Conservation (phyloP, 2,329 filamentous ascomycete species). For the Metarhizium anisopliae region DNA sequence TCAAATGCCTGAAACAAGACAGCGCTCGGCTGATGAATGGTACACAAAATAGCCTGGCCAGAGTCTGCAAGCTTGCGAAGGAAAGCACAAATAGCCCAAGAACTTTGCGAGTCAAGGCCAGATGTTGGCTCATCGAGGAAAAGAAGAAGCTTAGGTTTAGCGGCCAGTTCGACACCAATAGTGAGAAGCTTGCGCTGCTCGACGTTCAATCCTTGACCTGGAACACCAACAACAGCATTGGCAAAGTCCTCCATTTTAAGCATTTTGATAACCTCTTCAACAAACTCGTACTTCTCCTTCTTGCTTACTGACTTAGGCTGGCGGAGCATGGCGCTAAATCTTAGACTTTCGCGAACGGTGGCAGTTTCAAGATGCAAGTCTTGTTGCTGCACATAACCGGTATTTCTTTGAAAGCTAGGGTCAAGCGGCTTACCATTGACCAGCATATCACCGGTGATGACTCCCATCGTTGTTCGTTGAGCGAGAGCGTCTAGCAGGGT, state of each 20-base stretch:
- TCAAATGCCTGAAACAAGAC: slow-evolving; percentile 49
- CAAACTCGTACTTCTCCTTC: slow-evolving; percentile 50
- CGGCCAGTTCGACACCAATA: slow-evolving; percentile 50
- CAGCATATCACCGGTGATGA: slow-evolving; percentile 57
- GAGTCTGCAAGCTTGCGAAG: slow-evolving; percentile 50
- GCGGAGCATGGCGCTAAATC: slow-evolving; percentile 47
- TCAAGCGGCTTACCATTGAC: slow-evolving; percentile 51
- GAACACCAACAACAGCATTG: slow-evolving; percentile 54
- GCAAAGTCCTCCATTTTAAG: slow-evolving; percentile 59
- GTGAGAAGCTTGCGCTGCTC: slow-evolving; percentile 55
- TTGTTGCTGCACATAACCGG: slow-evolving; percentile 60
- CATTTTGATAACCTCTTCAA: slow-evolving; percentile 57
- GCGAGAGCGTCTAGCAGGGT: slow-evolving; percentile 33
- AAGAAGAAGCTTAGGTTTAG: slow-evolving; percentile 48
- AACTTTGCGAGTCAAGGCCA: slow-evolving; percentile 54
- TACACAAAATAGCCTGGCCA: slow-evolving; percentile 45
- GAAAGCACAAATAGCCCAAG: slow-evolving; percentile 55
- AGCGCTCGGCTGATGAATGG: slow-evolving; percentile 46
- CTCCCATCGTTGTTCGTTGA: slow-evolving; percentile 47
- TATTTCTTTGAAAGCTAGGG: slow-evolving; percentile 53
- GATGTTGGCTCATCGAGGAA: slow-evolving; percentile 55
- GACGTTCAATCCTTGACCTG: slow-evolving; percentile 51
- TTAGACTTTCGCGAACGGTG: slow-evolving; percentile 45
- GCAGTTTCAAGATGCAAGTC: slow-evolving; percentile 48
- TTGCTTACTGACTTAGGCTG: slow-evolving; percentile 45